phyloP scores from a whole-genome alignment of 805 yeast species.

The Candida qinlingensis region DNA sequence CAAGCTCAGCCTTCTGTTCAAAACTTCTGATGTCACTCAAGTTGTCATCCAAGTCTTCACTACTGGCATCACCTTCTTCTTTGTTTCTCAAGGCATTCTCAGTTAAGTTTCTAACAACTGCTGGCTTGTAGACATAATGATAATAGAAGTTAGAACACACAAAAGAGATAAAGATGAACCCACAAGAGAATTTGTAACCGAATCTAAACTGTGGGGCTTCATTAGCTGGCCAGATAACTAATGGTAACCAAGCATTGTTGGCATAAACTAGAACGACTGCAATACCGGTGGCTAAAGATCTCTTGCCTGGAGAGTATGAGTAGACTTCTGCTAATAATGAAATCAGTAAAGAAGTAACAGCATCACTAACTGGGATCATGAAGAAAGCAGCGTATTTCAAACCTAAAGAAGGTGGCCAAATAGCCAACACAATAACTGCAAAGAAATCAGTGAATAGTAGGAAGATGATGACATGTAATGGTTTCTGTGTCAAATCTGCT shows the following conservation, averaged over 20 bases:
- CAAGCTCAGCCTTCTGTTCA: constrained; percentile 1
- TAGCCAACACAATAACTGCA: constrained; percentile 6
- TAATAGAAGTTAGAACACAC: neutral
- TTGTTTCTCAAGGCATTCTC: neutral
- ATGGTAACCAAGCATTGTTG: constrained; percentile 39
- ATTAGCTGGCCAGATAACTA: constrained; percentile 37
- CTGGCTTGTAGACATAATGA: neutral
- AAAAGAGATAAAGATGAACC: constrained; percentile 1
- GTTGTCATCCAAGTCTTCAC: neutral
- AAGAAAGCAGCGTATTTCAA: constrained; percentile 14
- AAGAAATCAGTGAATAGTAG: constrained; percentile 6
- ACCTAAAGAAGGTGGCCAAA: constrained; percentile 8
- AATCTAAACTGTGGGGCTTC: constrained; percentile 38
- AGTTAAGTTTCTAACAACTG: neutral
- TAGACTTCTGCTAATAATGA: constrained; percentile 15
- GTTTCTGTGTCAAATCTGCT: constrained; percentile 13
- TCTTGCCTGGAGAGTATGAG: constrained; percentile 31
- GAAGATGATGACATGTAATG: constrained; percentile 2
- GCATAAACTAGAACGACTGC: constrained; percentile 40
- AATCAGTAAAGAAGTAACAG: constrained; percentile 9
- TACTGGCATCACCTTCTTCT: neutral
- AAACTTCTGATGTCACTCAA: neutral
- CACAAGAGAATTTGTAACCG: constrained; percentile 25
- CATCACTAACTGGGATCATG: constrained; percentile 11
- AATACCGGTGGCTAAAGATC: constrained; percentile 36